Base-by-base conservation (phyloP, 345 rosid genomes). In the Hibiscus trionum region DNA sequence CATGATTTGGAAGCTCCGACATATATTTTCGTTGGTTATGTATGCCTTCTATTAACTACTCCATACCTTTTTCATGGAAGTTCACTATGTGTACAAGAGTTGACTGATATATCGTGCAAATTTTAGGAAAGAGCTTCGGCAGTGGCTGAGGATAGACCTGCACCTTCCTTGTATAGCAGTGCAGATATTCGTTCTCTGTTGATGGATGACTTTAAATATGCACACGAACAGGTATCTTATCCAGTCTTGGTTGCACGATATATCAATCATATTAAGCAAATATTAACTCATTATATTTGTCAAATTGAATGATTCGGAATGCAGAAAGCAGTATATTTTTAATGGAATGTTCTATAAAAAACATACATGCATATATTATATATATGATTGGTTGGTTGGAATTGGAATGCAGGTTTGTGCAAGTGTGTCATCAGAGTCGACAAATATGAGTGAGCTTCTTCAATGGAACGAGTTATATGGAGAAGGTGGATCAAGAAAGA, bases 381-480 rank as follows among this genome's bases (percentile, higher is more conserved):
- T 10, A 24, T 66, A 21, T 66, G 35, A 24, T 55, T 49, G 55
- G 55, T 8, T 47, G 56, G 4, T 3, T 44, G 9, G 69, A 15
- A 57, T 52, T 79, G 61, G 11, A 57, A 19, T 19, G 74, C 83
- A 96, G 99, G 98, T 96, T 35, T 92, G 96, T 7, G 99, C 99
- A 7, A 96, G 99, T 39, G 98, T 96, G 17, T 88, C 98, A 15
- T 86, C 97, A 1, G 98, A 96, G 78, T 96, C 99, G 2, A 75
- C 87, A 8, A 96, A 88, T 73, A 96, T 93, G 98, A 96, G 82
- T 50, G 99, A 96, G 78, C 91, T 96, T 27, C 86, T 89, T 35
- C 97, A 90, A 69, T 96, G 99, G 99, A 96, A 96, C 44, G 98
- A 96, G 50, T 70, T 96, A 47, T 96, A 96, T 14, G 99, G 99